Percentiles rank a stretch among this genome's conserved stretches.
Conservation (phyloP, 192 early-diverging fungal genomes). For the Oehlia diaphana region DNA sequence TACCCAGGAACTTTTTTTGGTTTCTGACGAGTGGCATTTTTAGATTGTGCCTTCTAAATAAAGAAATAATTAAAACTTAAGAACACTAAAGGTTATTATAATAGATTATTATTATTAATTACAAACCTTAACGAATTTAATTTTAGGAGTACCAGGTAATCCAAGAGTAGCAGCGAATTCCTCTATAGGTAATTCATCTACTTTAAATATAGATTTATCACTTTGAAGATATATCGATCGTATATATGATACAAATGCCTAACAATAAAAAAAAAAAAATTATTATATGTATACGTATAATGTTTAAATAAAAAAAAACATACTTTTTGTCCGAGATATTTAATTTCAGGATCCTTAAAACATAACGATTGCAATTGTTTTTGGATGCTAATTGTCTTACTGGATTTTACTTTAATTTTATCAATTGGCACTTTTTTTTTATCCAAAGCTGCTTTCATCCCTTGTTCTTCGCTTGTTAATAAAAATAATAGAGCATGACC, state of each 20-base stretch:
- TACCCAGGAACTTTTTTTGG: slow-evolving; percentile 42
- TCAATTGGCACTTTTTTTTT: slow-evolving; percentile 84
- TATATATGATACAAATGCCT: slow-evolving; percentile 95
- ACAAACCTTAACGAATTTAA: slow-evolving; percentile 82
- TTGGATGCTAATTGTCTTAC: slow-evolving; percentile 75
- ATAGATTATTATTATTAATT: neutral
- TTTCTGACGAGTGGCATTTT: slow-evolving; percentile 70
- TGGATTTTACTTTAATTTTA: slow-evolving; percentile 83
- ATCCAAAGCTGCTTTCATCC: slow-evolving; percentile 73
- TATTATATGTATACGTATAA: neutral
- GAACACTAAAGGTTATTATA: neutral
- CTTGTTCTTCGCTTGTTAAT: slow-evolving; percentile 83
- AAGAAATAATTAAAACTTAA: neutral
- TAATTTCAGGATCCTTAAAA: slow-evolving; percentile 92
- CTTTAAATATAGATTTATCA: slow-evolving; percentile 90
- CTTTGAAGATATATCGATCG: slow-evolving; percentile 87
- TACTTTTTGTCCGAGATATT: slow-evolving; percentile 94
- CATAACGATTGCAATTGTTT: slow-evolving; percentile 89
- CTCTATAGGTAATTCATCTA: slow-evolving; percentile 81
- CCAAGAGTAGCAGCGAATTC: slow-evolving; percentile 87
- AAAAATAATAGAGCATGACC: slow-evolving; percentile 89
- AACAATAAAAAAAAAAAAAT: neutral
- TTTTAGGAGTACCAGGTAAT: slow-evolving; percentile 92
- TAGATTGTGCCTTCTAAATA: slow-evolving; percentile 51
- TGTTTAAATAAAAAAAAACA: neutral